Base-by-base conservation (phyloP, 768 basidiomycete species). In the Podaxis sp. region DNA sequence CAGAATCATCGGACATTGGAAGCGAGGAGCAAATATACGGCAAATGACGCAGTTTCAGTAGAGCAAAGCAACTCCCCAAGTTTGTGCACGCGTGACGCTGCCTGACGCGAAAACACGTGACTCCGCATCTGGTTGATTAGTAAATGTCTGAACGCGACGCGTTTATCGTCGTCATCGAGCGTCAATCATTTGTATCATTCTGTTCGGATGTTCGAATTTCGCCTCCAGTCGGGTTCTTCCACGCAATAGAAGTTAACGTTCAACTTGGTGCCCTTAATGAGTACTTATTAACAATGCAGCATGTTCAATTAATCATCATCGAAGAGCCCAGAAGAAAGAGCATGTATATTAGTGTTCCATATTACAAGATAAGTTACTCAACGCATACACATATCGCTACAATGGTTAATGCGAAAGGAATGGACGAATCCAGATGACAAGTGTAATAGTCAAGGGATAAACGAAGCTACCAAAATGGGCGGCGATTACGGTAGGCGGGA, bases 101-200 rank as follows among this genome's bases (percentile, higher is more conserved):
- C 22, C 48, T 28, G 49, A 52, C 59, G 38, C 59, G 59, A 61
- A 52, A 33, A 22, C 59, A 61, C 59, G 59, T 61, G 59, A 49
- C 19, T 9, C 8, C 17, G 13, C 30, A 26, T 30, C 38, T 28
- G 57, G n/a, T 46, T 48, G 8, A 19, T 51, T n/a, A n/a, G n/a
- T n/a, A n/a, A n/a, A 30, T 6, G n/a, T 36, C 24, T 48, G 22
- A 19, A 4, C 42, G 46, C 26, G 57, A 48, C 57, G 46, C 57
- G 49, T 15, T 4, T 30, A 30, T 30, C 26, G 26, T 26, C 26
- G 3, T 12, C 42, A 44, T 44, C 42, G 6, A 44, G n/a, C 42
- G 39, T 28, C 28, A 28, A 28, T 28, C 5, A 30, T 30, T 30
- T 30, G 28, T 28, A 1, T 28, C 6, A 7, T 28, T 28, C 28